phyloP scores from a whole-genome alignment of 306 rosid genomes.

The Malus asiatica region DNA sequence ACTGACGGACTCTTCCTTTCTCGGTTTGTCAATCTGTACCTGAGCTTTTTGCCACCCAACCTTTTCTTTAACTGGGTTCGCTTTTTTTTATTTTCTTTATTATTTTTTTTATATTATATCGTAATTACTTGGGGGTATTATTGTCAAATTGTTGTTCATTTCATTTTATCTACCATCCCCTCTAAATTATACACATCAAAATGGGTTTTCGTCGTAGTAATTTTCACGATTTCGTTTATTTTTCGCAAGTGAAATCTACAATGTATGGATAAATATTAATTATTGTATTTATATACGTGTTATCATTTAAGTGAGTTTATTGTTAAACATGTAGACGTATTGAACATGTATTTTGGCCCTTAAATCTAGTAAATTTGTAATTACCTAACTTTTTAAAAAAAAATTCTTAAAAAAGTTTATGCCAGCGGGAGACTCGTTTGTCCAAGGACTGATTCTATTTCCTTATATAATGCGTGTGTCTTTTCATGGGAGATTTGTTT shows the following conservation, averaged over 20 bases:
- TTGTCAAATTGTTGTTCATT: not conserved
- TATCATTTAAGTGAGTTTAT: too few species aligned
- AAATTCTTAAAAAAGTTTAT: not conserved
- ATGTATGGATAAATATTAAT: too few species aligned
- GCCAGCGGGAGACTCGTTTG: not conserved
- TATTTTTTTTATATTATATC: not conserved
- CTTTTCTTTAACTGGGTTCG: not conserved
- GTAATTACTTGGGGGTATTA: not conserved
- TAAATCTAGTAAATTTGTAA: not conserved
- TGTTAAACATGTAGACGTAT: too few species aligned
- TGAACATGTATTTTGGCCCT: not conserved
- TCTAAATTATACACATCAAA: too few species aligned
- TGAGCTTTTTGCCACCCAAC: not conserved
- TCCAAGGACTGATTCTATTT: too few species aligned
- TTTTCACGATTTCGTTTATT: too few species aligned
- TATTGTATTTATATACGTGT: too few species aligned
- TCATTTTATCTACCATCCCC: not conserved
- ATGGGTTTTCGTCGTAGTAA: too few species aligned
- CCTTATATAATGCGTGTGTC: too few species aligned
- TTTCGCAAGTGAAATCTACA: too few species aligned
- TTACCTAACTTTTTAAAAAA: not conserved
- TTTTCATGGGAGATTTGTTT: too few species aligned
- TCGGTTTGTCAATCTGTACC: not conserved
- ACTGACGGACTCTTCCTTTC: conserved; percentile 1
- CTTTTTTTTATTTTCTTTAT: not conserved